These are phyloP conservation scores for Colletotrichum ledebouriae DNA, from an alignment of 2,329 filamentous ascomycete genomes.

Conservation along the genomic window DNA sequence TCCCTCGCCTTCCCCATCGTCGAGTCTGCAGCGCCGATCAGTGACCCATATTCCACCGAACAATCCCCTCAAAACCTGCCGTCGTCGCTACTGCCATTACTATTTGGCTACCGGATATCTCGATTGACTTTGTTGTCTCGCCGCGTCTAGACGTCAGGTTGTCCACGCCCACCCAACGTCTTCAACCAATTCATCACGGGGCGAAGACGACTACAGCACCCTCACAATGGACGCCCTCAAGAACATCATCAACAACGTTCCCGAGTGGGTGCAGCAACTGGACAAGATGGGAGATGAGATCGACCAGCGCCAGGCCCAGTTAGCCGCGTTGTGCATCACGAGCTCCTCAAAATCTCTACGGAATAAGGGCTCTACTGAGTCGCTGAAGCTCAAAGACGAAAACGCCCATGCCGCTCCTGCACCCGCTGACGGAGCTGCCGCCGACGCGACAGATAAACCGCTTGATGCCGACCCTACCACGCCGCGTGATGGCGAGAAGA, in stretches of 20 bases:
- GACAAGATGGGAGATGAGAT: conserved; percentile 73
- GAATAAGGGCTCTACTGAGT: conserved; percentile 67
- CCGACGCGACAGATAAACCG: not conserved
- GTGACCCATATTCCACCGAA: conserved; percentile 29
- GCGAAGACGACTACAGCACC: conserved; percentile 48
- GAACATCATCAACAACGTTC: conserved; percentile 67
- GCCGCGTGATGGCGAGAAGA: conserved; percentile 26
- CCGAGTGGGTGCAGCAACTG: conserved; percentile 70
- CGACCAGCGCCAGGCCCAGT: conserved; percentile 70
- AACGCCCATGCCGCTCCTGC: conserved; percentile 38
- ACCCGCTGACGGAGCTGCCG: conserved; percentile 18
- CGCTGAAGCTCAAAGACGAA: conserved; percentile 64
- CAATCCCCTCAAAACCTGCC: conserved; percentile 26
- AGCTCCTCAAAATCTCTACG: conserved; percentile 58
- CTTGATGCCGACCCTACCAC: not conserved
- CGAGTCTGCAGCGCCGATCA: conserved; percentile 34
- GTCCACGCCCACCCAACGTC: conserved; percentile 48
- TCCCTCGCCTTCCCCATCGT: conserved; percentile 49
- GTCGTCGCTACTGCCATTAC: conserved; percentile 9
- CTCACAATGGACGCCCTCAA: conserved; percentile 69
- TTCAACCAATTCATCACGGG: conserved; percentile 46
- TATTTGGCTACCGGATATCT: conserved; percentile 13
- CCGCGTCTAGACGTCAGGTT: conserved; percentile 48
- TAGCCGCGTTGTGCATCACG: conserved; percentile 62
- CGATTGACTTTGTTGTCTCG: not conserved